Evolutionary conservation across 345 rosid species (phyloP).

Genomic region (Clausena lansium): DNA sequence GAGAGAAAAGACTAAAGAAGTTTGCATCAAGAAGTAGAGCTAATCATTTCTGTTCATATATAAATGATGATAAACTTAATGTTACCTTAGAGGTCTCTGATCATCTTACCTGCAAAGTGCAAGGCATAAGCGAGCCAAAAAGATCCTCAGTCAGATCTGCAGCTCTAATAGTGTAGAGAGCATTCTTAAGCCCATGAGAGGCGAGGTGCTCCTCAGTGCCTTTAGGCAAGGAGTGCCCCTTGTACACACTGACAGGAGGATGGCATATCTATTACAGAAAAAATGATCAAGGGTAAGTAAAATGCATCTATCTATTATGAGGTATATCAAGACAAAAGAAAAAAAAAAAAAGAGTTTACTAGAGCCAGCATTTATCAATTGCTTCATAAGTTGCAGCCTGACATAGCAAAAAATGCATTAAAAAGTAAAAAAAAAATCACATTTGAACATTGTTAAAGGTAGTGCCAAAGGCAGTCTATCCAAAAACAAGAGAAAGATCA

Average conservation of each 20-base stretch:
- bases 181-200: slow-evolving; percentile 73
- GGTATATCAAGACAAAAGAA: background rate
- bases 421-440: background rate
- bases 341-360: too few relatives aligned
- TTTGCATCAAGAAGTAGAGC: background rate
- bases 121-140: slow-evolving; percentile 70
- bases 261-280: slow-evolving; percentile 56
- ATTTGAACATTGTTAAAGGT: background rate
- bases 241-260: slow-evolving; percentile 82
- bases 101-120: slow-evolving; percentile 60
- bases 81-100: background rate
- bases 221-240: slow-evolving; percentile 61
- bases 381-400: background rate
- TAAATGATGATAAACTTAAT: background rate
- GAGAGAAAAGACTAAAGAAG: background rate
- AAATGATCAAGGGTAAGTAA: background rate
- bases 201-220: slow-evolving; percentile 58
- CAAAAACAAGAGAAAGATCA: background rate
- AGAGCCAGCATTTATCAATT: background rate
- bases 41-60: background rate
- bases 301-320: background rate
- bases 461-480: background rate
- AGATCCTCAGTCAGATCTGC: slow-evolving; percentile 75
- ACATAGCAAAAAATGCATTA: background rate
- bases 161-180: slow-evolving; percentile 66